Base-by-base conservation (phyloP, 805 yeast genomes). In the Ogataea pini region DNA sequence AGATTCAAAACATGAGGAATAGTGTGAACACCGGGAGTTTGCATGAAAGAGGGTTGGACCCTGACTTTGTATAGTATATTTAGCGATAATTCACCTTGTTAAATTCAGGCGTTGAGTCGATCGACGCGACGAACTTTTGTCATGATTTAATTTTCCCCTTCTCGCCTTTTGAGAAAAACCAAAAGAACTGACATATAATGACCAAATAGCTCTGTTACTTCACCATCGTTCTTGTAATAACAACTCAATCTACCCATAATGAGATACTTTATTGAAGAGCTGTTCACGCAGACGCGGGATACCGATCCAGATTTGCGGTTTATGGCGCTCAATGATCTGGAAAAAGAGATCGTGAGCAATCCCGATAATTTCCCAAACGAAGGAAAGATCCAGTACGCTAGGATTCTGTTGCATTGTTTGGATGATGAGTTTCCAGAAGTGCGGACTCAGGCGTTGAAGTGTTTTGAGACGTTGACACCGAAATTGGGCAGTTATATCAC, bases 261-360 rank as follows among this genome's bases (percentile, higher is more conserved):
- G 65, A 55, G 60, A 42, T 61, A 60, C 44, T 58, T 61, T 19
- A 51, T 65, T 8, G 51, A 55, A 17, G 64, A 60, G 37, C 52
- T 68, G 19, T 59, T 69, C 47, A 77, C 75, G 33, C 73, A 74
- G 54, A 78, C 83, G 12, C 71, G 71, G 36, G 87, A 83, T 55
- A 83, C 83, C 2, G 96, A 89, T 58, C 86, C 94, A 3, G 96
- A 89, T 61, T 70, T 86, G 55, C 72, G 96, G 62, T 89, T 82
- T 68, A 89, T 89, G 96, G 95, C 91, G 2, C 70, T 89, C 47
- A 85, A 79, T 56, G 96, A 89, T 60, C 73, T 87, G 57, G 79
- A 77, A 56, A 77, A 77, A 59, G 67, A 62, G 43, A 48, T 66
- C 52, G 47, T 49, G 50, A 49, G 57, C 62, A 49, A 64, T 71